phyloP scores from a whole-genome alignment of 2,329 filamentous ascomycete genomes.

The Nemania sp. region DNA sequence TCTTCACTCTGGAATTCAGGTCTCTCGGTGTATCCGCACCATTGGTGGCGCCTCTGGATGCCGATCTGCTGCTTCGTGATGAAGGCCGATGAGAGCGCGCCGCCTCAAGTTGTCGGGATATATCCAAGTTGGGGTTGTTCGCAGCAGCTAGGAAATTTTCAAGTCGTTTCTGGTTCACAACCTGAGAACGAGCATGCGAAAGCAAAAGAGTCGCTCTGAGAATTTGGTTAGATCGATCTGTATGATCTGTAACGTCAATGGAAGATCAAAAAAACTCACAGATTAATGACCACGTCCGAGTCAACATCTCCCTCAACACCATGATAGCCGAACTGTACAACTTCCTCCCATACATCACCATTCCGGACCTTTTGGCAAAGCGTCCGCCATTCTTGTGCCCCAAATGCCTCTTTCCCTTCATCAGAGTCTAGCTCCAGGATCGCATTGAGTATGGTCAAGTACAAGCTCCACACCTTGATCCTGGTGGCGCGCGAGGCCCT shows the following conservation, averaged over 20 bases:
- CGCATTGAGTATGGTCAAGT: constrained; percentile 89
- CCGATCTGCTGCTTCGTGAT: constrained; percentile 42
- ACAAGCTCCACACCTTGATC: constrained; percentile 97
- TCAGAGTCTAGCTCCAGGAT: constrained; percentile 86
- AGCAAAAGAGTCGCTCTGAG: constrained; percentile 89
- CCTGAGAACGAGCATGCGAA: constrained; percentile 84
- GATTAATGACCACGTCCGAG: constrained; percentile 87
- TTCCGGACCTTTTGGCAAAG: constrained; percentile 84
- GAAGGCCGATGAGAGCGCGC: constrained; percentile 40
- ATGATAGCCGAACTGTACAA: constrained; percentile 83
- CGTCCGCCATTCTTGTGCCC: constrained; percentile 79
- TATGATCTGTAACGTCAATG: too few species aligned
- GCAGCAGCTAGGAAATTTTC: constrained; percentile 86
- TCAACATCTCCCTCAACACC: constrained; percentile 90
- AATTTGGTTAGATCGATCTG: too few species aligned
- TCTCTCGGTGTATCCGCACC: constrained; percentile 84
- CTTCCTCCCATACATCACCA: constrained; percentile 92
- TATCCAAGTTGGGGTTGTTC: constrained; percentile 71
- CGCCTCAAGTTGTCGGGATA: constrained; percentile 64
- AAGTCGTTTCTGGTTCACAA: constrained; percentile 80
- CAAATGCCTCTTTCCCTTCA: constrained; percentile 87
- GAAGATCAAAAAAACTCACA: too few species aligned
- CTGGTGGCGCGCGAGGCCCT: constrained; percentile 78
- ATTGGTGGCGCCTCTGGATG: constrained; percentile 52
- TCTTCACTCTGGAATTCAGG: constrained; percentile 81